Evolutionary conservation across 805 yeast species (phyloP).

Genomic region (Schizosaccharomyces lindneri): DNA sequence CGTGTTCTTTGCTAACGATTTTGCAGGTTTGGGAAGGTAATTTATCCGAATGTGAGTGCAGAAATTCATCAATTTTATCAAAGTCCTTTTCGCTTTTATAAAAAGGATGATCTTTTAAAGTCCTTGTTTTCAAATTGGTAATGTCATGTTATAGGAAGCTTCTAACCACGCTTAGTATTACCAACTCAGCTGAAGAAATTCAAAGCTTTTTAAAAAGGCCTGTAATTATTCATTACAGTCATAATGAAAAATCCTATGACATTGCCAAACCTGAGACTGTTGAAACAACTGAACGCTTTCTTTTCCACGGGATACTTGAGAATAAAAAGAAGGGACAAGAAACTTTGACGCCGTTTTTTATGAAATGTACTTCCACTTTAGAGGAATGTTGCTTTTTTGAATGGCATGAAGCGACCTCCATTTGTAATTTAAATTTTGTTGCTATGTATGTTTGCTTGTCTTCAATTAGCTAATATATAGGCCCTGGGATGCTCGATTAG

Average conservation of each 20-base stretch:
- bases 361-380: neutral
- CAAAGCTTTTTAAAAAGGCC: neutral
- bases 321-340: neutral
- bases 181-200: neutral
- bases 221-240: neutral
- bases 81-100: neutral
- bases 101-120: neutral
- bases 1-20: neutral
- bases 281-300: neutral
- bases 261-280: neutral
- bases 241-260: neutral
- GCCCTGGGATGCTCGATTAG: neutral
- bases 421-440: neutral
- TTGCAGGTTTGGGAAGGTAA: neutral
- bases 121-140: neutral
- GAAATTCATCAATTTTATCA: neutral
- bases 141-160: neutral
- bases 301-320: neutral
- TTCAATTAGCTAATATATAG: neutral
- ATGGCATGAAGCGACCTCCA: neutral
- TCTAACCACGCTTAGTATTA: neutral
- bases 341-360: neutral
- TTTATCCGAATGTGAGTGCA: neutral
- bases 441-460: neutral
- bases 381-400: neutral